Evolutionary conservation across 2,329 filamentous ascomycete genomes (phyloP).

Genomic region (Penicillium frequentans): DNA sequence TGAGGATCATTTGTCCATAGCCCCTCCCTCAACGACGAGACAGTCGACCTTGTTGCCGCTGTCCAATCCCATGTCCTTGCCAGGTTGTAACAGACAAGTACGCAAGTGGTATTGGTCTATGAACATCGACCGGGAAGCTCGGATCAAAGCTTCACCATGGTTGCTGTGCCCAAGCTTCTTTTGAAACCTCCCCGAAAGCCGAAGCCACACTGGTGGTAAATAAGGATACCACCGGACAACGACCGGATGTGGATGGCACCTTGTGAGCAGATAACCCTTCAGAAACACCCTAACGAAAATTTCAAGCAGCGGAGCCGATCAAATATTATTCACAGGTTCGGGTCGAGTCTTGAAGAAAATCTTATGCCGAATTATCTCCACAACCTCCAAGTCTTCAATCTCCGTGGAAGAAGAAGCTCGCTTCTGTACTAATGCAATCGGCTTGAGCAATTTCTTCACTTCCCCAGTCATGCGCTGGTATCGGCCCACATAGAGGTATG

Average conservation of each 20-base stretch:
- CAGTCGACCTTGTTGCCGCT: too few species aligned
- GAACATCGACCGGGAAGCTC: background rate
- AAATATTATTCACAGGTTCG: constrained; percentile 69
- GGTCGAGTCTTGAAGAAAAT: constrained; percentile 80
- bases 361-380: constrained; percentile 85
- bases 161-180: background rate
- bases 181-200: background rate
- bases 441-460: constrained; percentile 78
- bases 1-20: background rate
- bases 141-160: background rate
- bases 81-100: background rate
- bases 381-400: constrained; percentile 65
- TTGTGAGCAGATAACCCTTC: background rate
- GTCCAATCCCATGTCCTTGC: background rate
- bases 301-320: constrained; percentile 4
- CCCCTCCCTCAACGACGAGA: background rate
- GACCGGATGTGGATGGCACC: background rate
- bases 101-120: too few species aligned
- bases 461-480: constrained; percentile 89
- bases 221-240: background rate
- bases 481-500: constrained; percentile 83
- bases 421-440: constrained; percentile 74
- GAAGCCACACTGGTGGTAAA: background rate
- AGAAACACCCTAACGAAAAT: background rate
- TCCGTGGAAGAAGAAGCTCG: constrained; percentile 36